phyloP scores from a whole-genome alignment of 805 yeast species.

The Starmerella tilneyi region DNA sequence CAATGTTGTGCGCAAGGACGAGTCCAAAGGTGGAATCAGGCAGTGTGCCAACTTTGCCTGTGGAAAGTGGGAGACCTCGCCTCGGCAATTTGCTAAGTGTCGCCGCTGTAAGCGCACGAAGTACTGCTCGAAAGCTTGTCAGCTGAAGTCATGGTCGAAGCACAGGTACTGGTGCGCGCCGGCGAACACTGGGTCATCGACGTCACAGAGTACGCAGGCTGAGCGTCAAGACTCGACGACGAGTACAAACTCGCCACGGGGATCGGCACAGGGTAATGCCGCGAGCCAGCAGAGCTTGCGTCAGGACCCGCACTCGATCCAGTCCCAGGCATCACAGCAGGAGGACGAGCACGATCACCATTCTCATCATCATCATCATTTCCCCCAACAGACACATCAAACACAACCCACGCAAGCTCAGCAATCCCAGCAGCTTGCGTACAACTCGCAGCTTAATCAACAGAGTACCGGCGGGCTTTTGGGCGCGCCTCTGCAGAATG shows the following conservation, averaged over 20 bases:
- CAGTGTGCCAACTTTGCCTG: slow-evolving; percentile 92
- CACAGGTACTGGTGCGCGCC: slow-evolving; percentile 84
- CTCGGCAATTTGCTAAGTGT: slow-evolving; percentile 90
- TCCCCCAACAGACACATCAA: not conserved
- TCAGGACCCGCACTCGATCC: not conserved
- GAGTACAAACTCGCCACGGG: not conserved
- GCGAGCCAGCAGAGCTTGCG: slow-evolving; percentile 4
- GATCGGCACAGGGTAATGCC: not conserved
- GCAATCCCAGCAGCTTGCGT: too few species aligned
- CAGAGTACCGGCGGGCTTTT: not conserved
- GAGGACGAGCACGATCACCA: slow-evolving; percentile 2
- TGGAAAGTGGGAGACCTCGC: slow-evolving; percentile 86
- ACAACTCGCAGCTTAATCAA: not conserved
- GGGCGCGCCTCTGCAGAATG: slow-evolving; percentile 3
- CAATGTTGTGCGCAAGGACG: slow-evolving; percentile 88
- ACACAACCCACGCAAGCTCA: too few species aligned
- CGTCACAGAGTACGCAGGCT: slow-evolving; percentile 5
- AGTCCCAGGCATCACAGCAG: not conserved
- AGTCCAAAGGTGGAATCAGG: slow-evolving; percentile 64
- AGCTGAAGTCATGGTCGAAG: slow-evolving; percentile 79
- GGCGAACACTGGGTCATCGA: slow-evolving; percentile 13
- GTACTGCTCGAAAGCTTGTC: slow-evolving; percentile 89
- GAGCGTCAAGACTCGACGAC: not conserved
- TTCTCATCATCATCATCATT: slow-evolving; percentile 3
- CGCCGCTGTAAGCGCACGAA: slow-evolving; percentile 89